Conservation (phyloP, 306 rosid genomes). For the Rosa lucieae region DNA sequence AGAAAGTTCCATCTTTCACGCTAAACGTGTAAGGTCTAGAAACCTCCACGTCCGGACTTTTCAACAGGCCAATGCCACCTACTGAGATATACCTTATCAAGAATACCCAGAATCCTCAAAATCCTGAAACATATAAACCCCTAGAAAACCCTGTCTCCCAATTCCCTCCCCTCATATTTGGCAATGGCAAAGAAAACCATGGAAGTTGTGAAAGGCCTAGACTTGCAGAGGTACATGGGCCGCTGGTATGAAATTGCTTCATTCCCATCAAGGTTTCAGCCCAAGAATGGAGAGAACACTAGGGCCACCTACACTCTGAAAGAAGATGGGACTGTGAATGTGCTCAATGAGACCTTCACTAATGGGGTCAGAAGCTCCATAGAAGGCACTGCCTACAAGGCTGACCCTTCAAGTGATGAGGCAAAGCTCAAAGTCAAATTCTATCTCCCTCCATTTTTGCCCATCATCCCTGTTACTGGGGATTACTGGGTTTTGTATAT, state of each 20-base stretch:
- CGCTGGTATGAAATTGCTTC: constrained; percentile 96
- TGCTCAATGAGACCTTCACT: constrained; percentile 85
- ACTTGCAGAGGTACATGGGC: constrained; percentile 75
- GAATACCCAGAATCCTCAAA: neutral
- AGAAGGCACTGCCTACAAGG: constrained; percentile 74
- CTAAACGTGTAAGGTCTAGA: constrained; percentile 18
- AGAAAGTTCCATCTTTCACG: neutral
- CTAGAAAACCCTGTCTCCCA: neutral
- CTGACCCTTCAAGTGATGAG: constrained; percentile 68
- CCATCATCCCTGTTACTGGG: constrained; percentile 71
- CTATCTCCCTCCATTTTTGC: constrained; percentile 79
- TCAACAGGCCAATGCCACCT: neutral
- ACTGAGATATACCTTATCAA: constrained; percentile 6
- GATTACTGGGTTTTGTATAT: constrained; percentile 85
- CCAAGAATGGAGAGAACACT: constrained; percentile 62
- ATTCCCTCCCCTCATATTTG: neutral
- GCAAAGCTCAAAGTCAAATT: constrained; percentile 91
- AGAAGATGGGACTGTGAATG: constrained; percentile 61
- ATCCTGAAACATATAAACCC: neutral
- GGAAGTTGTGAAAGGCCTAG: constrained; percentile 61
- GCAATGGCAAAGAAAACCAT: constrained; percentile 59
- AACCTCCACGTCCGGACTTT: constrained; percentile 20
- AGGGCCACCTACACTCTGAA: constrained; percentile 82
- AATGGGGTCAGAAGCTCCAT: constrained; percentile 55
- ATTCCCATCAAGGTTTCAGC: constrained; percentile 72